phyloP scores from a whole-genome alignment of 2,329 filamentous ascomycete genomes.

The Talaromyces sp. region DNA sequence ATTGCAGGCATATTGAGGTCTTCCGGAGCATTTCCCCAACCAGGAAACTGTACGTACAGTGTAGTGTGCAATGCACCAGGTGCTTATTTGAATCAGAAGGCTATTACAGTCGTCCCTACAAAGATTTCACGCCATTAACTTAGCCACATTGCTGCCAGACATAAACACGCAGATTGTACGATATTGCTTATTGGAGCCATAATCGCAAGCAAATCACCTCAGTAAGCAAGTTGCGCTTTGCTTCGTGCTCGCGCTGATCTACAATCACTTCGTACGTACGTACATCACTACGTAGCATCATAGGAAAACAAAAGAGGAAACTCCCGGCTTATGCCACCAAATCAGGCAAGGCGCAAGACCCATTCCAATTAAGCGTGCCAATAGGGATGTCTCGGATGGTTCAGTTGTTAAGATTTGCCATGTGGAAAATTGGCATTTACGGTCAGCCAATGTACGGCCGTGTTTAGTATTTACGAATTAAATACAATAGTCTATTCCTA shows the following conservation, averaged over 20 bases:
- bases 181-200: not conserved
- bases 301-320: not conserved
- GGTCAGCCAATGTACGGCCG: not conserved
- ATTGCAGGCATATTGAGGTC: not conserved
- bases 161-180: not conserved
- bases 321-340: not conserved
- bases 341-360: not conserved
- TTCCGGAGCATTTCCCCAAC: constrained; percentile 6
- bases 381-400: not conserved
- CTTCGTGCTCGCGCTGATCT: too few species aligned
- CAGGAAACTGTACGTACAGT: not conserved
- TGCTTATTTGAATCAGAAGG: too few species aligned
- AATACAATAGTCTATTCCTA: not conserved
- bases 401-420: constrained; percentile 1
- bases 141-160: too few species aligned
- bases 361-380: constrained; percentile 1
- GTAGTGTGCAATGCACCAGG: not conserved
- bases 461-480: not conserved
- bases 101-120: too few species aligned
- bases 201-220: not conserved
- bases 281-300: not conserved
- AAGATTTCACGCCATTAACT: too few species aligned
- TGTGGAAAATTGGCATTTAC: constrained; percentile 4
- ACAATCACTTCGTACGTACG: not conserved
- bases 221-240: not conserved